A percentile compares a stretch with the other conserved stretches of the same genome.
These are phyloP conservation scores for Chaetothyriales sp. DNA, from an alignment of 2,329 filamentous ascomycete genomes.

Conservation along the genomic window DNA sequence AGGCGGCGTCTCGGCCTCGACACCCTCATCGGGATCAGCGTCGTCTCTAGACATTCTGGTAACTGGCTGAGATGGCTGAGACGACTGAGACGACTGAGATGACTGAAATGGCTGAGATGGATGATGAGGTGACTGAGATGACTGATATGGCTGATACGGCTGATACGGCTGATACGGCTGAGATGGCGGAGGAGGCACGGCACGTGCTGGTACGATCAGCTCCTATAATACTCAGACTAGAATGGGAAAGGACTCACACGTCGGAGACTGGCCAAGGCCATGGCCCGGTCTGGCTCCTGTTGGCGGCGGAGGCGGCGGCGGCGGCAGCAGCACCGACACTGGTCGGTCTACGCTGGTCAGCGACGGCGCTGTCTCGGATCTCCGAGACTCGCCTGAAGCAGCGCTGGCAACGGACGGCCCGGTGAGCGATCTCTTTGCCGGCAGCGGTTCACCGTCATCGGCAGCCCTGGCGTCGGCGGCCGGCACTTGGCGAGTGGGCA, in stretches of 20 bases:
- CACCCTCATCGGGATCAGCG: slow-evolving; percentile 7
- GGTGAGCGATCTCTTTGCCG: background rate
- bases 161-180: slow-evolving; percentile 1
- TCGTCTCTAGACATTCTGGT: slow-evolving; percentile 1
- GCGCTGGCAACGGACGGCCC: background rate
- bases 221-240: background rate
- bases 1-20: slow-evolving; percentile 1
- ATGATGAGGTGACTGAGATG: slow-evolving; percentile 1
- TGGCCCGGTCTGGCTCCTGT: slow-evolving; percentile 9
- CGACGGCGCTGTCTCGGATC: background rate
- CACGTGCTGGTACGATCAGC: slow-evolving; percentile 7
- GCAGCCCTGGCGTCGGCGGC: slow-evolving; percentile 7
- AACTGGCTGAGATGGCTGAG: slow-evolving; percentile 1
- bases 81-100: too few species aligned
- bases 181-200: slow-evolving; percentile 5
- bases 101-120: slow-evolving; percentile 1
- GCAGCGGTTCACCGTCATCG: slow-evolving; percentile 12
- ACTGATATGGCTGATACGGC: background rate
- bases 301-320: slow-evolving; percentile 34
- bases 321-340: background rate
- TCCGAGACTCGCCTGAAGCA: background rate
- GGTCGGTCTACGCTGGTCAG: background rate
- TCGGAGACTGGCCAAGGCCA: slow-evolving; percentile 9
- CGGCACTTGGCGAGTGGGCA: slow-evolving; percentile 12
- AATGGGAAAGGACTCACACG: slow-evolving; percentile 4